Percentiles rank a stretch among this genome's conserved stretches.
phyloP scores from a whole-genome alignment of 2,329 filamentous ascomycete genomes.

The Acephala macrosclerotiorum region DNA sequence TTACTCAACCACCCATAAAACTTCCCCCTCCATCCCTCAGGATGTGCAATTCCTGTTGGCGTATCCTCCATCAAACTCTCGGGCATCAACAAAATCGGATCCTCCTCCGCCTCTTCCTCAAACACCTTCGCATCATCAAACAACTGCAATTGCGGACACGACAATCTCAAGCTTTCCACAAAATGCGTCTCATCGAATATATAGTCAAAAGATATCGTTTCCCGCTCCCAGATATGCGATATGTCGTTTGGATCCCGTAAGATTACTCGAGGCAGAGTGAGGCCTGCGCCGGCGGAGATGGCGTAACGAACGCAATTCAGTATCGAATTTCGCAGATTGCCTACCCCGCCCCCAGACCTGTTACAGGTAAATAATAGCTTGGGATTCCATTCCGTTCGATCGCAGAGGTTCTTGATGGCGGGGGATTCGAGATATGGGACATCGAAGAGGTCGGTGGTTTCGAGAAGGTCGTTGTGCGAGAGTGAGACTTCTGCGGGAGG shows the following conservation, averaged over 20 bases:
- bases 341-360: slow-evolving; percentile 39
- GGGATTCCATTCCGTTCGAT: slow-evolving; percentile 36
- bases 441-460: slow-evolving; percentile 35
- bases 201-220: slow-evolving; percentile 32
- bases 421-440: slow-evolving; percentile 34
- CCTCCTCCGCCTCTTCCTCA: slow-evolving; percentile 16
- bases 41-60: slow-evolving; percentile 31
- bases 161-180: slow-evolving; percentile 34
- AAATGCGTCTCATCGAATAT: slow-evolving; percentile 42
- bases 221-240: slow-evolving; percentile 29
- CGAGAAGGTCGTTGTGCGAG: neutral
- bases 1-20: slow-evolving; percentile 37
- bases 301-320: slow-evolving; percentile 41
- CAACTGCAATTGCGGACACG: slow-evolving; percentile 38
- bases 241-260: slow-evolving; percentile 33
- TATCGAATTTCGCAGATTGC: slow-evolving; percentile 42
- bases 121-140: slow-evolving; percentile 28
- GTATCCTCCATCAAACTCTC: slow-evolving; percentile 31
- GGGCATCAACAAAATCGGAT: slow-evolving; percentile 33
- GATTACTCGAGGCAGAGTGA: slow-evolving; percentile 34
- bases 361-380: slow-evolving; percentile 39
- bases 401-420: slow-evolving; percentile 35
- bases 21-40: slow-evolving; percentile 35
- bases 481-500: neutral
- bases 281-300: slow-evolving; percentile 38